phyloP scores from a whole-genome alignment of 129 eudicot species.

The Kitagawia praeruptora region DNA sequence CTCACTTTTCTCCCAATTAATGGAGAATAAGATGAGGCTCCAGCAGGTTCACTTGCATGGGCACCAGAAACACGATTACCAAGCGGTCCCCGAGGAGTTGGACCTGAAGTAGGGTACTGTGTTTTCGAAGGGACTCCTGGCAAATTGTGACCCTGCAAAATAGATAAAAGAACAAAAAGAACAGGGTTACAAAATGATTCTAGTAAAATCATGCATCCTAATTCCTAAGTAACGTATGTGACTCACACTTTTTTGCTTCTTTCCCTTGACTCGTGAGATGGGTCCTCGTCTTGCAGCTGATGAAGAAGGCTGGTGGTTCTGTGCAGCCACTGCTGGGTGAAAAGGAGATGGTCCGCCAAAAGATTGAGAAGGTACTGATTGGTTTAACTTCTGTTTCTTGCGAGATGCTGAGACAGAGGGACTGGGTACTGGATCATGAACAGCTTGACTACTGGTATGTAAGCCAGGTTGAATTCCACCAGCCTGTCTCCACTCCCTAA shows the following conservation, averaged over 20 bases:
- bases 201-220: not conserved
- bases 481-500: conserved; percentile 85
- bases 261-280: conserved; percentile 42
- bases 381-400: conserved; percentile 64
- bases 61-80: conserved; percentile 53
- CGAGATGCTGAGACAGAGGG: conserved; percentile 87
- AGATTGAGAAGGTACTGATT: conserved; percentile 58
- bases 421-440: conserved; percentile 69
- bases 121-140: conserved; percentile 47
- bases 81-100: conserved; percentile 52
- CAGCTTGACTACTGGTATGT: conserved; percentile 43
- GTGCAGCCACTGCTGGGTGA: conserved; percentile 40
- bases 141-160: conserved; percentile 27
- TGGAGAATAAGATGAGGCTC: conserved; percentile 43
- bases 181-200: not conserved
- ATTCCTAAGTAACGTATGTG: not conserved
- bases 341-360: conserved; percentile 74
- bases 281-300: conserved; percentile 73
- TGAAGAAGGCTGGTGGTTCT: conserved; percentile 62
- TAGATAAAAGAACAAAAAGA: not conserved
- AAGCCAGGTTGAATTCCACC: conserved; percentile 59
- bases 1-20: conserved; percentile 71
- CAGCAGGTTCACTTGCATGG: conserved; percentile 49
- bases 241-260: conserved; percentile 71
- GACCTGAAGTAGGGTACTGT: conserved; percentile 53